These are phyloP conservation scores for Rhododendron griersonianum DNA, from an alignment of 148 eudicot species.

Conservation along the genomic window DNA sequence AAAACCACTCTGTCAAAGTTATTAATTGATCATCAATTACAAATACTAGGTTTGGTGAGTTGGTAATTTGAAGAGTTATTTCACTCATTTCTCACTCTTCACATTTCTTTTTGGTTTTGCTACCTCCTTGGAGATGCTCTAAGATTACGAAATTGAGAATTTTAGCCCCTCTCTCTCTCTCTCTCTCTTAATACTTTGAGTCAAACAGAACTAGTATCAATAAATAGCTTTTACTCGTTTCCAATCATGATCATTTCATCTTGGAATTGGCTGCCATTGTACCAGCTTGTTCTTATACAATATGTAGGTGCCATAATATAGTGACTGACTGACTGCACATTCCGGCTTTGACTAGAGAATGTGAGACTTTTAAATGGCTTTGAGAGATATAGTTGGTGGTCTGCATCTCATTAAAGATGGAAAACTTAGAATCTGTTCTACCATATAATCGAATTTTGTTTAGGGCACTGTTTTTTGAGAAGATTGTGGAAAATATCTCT, in stretches of 20 bases:
- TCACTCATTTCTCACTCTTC: neutral
- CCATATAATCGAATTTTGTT: neutral
- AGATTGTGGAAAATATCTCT: neutral
- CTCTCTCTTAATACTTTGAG: too few species aligned
- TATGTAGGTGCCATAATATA: neutral
- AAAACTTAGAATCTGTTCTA: neutral
- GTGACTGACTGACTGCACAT: neutral
- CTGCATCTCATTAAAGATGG: neutral
- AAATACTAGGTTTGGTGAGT: neutral
- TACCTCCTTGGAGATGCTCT: neutral
- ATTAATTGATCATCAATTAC: neutral
- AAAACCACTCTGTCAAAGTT: neutral
- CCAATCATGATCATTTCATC: neutral
- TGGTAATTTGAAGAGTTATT: neutral
- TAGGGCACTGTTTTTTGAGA: neutral
- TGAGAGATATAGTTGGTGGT: neutral
- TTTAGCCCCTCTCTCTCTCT: neutral
- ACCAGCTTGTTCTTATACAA: neutral
- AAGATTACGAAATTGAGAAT: neutral
- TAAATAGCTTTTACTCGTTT: neutral
- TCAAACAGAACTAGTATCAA: neutral
- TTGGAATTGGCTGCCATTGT: neutral
- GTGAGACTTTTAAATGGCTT: neutral
- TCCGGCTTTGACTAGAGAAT: neutral
- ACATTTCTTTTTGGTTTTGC: neutral